Evolutionary conservation across 179 eudicot species (phyloP), one percentile per base, ranked within the genome.

Genomic region (Beta corolliflora): DNA sequence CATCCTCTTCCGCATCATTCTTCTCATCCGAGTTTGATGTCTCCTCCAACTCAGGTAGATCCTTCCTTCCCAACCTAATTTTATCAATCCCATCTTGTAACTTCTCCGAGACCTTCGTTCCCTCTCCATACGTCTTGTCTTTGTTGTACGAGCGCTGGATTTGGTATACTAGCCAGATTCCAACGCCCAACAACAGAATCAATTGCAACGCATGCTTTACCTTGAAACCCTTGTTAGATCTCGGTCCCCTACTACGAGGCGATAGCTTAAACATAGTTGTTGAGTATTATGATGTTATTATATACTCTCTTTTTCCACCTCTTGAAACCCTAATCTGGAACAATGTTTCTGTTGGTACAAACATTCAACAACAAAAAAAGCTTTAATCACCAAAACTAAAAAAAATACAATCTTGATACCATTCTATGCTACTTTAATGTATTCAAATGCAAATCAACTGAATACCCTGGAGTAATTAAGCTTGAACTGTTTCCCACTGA

Each of bases 151-250:
- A 91, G 44, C 93, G 90, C 79, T 91, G 92, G 74, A 90, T 83
- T 77, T 91, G 96, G 80, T 94, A 93, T 61, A 94, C 82, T 48
- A 91, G 79, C 97, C 95, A 93, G 31, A 93, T 76, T 18, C 92
- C 88, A 77, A 94, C 81, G 31, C 93, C 94, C 73, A 89, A 76
- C 83, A 93, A 77, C 65, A 94, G 63, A 71, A 84, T 69, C 81
- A 94, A 73, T 82, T 90, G 97, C 63, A 94, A 66, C 0, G 83
- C 92, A 83, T 94, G 97, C 88, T 91, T 94, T 23, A 93, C 94
- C 85, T 91, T 91, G 55, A 94, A 85, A 31, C 92, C 94, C 86
- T 90, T 89, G 73, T 88, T 90, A 55, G 88, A 85, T 81, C 92
- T 92, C 67, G 68, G 85, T 75, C 85, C 84, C 75, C 87, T 85